A percentile compares a stretch with the other conserved stretches of the same genome.
phyloP scores from a whole-genome alignment of 768 basidiomycete genomes.

The Pisolithus tinctorius region DNA sequence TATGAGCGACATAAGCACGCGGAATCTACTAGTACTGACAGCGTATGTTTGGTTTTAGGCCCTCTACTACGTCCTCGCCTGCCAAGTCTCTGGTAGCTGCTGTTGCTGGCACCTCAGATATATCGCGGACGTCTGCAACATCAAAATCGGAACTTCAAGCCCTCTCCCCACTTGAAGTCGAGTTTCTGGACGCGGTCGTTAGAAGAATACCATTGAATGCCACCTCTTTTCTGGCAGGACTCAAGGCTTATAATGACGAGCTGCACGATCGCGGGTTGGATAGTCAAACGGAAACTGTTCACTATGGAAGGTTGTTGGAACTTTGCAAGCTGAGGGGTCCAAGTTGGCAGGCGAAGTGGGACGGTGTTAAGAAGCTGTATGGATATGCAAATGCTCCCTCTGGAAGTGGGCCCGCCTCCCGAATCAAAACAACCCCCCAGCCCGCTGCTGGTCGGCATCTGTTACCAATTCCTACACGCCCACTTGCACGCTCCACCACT shows the following conservation, averaged over 20 bases:
- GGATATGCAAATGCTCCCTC: constrained; percentile 28
- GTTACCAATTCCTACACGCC: constrained; percentile 17
- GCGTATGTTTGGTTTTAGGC: constrained; percentile 41
- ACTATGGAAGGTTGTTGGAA: constrained; percentile 78
- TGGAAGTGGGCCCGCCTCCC: constrained; percentile 5
- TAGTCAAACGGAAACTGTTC: constrained; percentile 66
- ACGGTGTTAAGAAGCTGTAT: constrained; percentile 53
- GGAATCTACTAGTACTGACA: neutral
- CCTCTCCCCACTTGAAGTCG: constrained; percentile 52
- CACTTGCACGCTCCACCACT: constrained; percentile 15
- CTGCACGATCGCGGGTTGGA: constrained; percentile 71
- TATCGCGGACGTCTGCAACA: constrained; percentile 34
- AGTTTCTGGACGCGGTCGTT: constrained; percentile 71
- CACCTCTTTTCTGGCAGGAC: constrained; percentile 72
- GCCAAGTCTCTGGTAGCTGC: constrained; percentile 23
- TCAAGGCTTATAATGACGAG: constrained; percentile 81
- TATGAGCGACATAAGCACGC: constrained; percentile 1
- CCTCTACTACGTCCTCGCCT: constrained; percentile 43
- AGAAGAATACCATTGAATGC: constrained; percentile 57
- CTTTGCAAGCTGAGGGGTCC: constrained; percentile 73
- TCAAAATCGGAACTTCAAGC: constrained; percentile 44
- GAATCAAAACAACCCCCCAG: constrained; percentile 11
- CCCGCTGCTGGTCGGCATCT: constrained; percentile 9
- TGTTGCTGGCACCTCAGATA: constrained; percentile 23
- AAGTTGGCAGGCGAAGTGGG: constrained; percentile 83